Evolutionary conservation across 169 alveolate genomes (phyloP).

Genomic region (Neospora caninum): DNA sequence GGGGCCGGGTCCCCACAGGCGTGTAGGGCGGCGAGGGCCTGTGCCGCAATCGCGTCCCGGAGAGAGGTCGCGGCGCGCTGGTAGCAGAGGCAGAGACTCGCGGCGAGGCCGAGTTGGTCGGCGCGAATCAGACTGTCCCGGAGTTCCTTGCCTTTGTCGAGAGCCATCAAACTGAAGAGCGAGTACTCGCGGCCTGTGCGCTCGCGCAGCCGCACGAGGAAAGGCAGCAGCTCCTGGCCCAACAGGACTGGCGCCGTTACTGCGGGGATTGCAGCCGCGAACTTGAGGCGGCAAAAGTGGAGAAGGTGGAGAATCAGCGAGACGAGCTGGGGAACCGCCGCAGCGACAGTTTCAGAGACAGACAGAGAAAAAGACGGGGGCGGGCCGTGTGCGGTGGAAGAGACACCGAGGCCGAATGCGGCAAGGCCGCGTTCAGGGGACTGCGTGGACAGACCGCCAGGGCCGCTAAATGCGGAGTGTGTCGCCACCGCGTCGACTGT

Average conservation of each 20-base stretch:
- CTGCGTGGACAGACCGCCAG: too few species aligned
- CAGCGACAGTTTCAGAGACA: neutral
- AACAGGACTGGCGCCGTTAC: constrained; percentile 53
- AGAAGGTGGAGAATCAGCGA: constrained; percentile 54
- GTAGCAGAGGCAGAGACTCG: constrained; percentile 2
- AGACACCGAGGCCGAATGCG: too few species aligned
- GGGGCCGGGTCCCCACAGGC: neutral
- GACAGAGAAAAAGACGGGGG: too few species aligned
- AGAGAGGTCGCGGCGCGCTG: neutral
- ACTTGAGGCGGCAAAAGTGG: constrained; percentile 39
- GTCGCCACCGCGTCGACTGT: neutral
- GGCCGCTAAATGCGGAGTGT: neutral
- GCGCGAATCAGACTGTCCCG: neutral
- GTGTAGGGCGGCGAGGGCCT: constrained; percentile 20
- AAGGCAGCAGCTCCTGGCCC: constrained; percentile 62
- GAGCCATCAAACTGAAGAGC: neutral
- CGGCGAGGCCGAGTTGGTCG: constrained; percentile 8
- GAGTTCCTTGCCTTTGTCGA: neutral
- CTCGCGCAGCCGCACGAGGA: constrained; percentile 27
- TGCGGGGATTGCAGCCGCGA: constrained; percentile 13
- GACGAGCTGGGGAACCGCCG: neutral
- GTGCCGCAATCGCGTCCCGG: neutral
- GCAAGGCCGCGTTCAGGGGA: too few species aligned
- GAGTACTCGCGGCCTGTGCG: neutral
- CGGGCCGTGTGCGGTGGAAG: neutral